Percentiles rank a stretch among this genome's conserved stretches.
These are phyloP conservation scores for Cadophora sp. DNA, from an alignment of 2,329 filamentous ascomycete genomes.

Conservation along the genomic window DNA sequence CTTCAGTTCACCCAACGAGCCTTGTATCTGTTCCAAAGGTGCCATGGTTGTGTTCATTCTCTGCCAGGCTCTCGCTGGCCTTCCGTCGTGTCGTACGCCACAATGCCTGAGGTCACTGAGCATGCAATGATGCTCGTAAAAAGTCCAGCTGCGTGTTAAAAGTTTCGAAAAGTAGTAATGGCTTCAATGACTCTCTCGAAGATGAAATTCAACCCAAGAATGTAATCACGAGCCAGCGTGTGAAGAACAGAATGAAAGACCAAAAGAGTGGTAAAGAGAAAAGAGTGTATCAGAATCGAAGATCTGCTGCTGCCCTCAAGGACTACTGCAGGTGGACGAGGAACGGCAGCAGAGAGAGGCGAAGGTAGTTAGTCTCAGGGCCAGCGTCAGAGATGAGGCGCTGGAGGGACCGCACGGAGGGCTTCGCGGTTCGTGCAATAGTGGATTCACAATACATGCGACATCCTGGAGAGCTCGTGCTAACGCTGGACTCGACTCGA, in stretches of 20 bases:
- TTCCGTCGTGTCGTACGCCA: constrained; percentile 35
- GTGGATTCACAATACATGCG: constrained; percentile 18
- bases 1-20: constrained; percentile 26
- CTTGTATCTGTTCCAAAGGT: constrained; percentile 36
- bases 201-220: constrained; percentile 35
- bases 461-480: constrained; percentile 10
- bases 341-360: constrained; percentile 17
- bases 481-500: constrained; percentile 11
- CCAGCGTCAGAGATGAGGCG: constrained; percentile 20
- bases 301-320: constrained; percentile 25
- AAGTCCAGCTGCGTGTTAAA: constrained; percentile 11
- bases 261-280: constrained; percentile 31
- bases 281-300: constrained; percentile 33
- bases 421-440: constrained; percentile 15
- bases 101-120: constrained; percentile 30
- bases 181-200: constrained; percentile 22
- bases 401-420: constrained; percentile 20
- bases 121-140: constrained; percentile 35
- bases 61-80: constrained; percentile 34
- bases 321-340: constrained; percentile 26
- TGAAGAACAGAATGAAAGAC: constrained; percentile 34
- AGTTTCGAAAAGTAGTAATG: constrained; percentile 1
- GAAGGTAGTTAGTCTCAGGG: constrained; percentile 19
- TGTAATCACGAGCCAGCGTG: constrained; percentile 44
- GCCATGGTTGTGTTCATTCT: constrained; percentile 44